Evolutionary conservation across 108 stramenopile genomes (phyloP).

Genomic region (Poteriospumella lacustris): DNA sequence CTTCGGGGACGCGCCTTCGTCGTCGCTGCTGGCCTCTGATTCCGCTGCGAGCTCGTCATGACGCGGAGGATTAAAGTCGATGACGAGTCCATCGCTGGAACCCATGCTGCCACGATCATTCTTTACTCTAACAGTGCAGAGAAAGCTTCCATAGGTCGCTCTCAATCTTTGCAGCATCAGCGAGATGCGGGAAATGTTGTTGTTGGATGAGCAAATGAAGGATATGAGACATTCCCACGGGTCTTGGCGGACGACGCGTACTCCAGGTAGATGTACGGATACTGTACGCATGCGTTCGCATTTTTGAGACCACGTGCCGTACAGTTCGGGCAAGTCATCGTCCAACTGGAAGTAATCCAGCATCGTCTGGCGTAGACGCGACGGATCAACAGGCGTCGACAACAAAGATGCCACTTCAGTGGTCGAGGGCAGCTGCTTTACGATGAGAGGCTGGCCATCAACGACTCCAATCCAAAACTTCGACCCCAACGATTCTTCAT

Average conservation of each 20-base stretch:
- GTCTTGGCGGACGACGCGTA: constrained; percentile 81
- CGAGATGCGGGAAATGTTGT: constrained; percentile 93
- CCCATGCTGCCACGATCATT: background rate
- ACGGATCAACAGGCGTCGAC: background rate
- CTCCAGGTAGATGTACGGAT: constrained; percentile 68
- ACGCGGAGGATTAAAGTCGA: background rate
- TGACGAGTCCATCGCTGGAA: background rate
- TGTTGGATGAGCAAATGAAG: constrained; percentile 95
- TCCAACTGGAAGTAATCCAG: constrained; percentile 17
- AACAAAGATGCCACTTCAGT: background rate
- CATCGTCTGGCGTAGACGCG: background rate
- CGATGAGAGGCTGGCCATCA: background rate
- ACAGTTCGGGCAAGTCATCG: constrained; percentile 42
- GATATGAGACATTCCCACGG: constrained; percentile 90
- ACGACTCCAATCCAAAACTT: constrained; percentile 18
- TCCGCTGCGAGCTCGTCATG: too few species aligned
- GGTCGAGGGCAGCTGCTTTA: background rate
- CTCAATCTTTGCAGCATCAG: constrained; percentile 76
- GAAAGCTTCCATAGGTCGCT: constrained; percentile 58
- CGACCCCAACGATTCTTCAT: too few species aligned
- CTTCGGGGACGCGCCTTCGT: background rate
- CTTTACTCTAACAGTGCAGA: constrained; percentile 31
- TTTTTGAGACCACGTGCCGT: constrained; percentile 63
- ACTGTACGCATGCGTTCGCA: constrained; percentile 61
- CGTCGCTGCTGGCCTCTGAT: too few species aligned